Percentiles rank a stretch among this genome's conserved stretches.
Conservation (phyloP, 1,284 basidiomycete species). For the Malassezia dermatis region DNA sequence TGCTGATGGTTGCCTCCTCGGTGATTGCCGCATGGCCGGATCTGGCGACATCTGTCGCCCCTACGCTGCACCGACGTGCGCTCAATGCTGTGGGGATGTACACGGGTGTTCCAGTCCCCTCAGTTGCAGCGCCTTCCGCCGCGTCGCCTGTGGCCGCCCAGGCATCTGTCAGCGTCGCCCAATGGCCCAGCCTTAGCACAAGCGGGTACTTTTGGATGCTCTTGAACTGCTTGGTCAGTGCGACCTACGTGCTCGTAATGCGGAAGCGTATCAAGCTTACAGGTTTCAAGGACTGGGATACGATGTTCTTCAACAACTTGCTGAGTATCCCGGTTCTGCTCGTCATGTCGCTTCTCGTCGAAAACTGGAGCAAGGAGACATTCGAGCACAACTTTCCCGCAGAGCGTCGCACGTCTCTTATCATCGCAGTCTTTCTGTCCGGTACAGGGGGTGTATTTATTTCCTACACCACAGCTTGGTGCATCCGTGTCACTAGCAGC, state of each 20-base stretch:
- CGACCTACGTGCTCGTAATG: constrained; percentile 89
- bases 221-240: constrained; percentile 78
- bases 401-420: constrained; percentile 66
- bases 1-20: constrained; percentile 92
- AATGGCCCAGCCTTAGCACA: neutral
- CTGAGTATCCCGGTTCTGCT: constrained; percentile 82
- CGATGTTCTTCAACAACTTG: constrained; percentile 99
- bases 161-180: neutral
- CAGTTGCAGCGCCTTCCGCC: neutral
- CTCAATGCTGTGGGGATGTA: constrained; percentile 5
- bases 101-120: constrained; percentile 1
- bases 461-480: constrained; percentile 98
- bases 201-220: constrained; percentile 92
- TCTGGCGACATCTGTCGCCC: constrained; percentile 49
- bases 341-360: constrained; percentile 70
- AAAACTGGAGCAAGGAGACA: constrained; percentile 79
- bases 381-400: constrained; percentile 77
- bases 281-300: constrained; percentile 98
- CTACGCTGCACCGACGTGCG: neutral
- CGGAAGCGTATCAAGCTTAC: constrained; percentile 91
- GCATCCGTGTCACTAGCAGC: constrained; percentile 85
- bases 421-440: constrained; percentile 84
- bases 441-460: constrained; percentile 95
- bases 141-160: neutral
- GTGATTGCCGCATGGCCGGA: constrained; percentile 93